phyloP scores from a whole-genome alignment of 768 basidiomycete genomes.

The Paxillus involutus region DNA sequence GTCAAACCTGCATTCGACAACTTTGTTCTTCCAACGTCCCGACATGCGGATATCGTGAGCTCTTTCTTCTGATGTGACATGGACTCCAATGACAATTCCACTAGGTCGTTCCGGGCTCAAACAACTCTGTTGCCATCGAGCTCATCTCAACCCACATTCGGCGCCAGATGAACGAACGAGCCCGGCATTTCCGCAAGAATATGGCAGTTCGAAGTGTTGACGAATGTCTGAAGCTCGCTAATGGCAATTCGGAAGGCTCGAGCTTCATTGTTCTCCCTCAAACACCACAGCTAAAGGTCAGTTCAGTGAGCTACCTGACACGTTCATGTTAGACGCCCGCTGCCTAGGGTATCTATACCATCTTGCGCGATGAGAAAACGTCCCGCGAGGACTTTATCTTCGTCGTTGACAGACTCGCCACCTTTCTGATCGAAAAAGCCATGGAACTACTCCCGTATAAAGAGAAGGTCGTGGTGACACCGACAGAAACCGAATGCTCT shows the following conservation, averaged over 20 bases:
- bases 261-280: constrained; percentile 69
- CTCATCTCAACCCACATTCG: constrained; percentile 90
- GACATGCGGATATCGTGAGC: constrained; percentile 84
- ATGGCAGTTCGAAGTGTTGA: constrained; percentile 55
- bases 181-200: constrained; percentile 68
- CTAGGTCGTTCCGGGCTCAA: constrained; percentile 95
- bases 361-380: constrained; percentile 72
- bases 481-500: constrained; percentile 49
- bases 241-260: constrained; percentile 42
- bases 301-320: constrained; percentile 4
- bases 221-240: constrained; percentile 34
- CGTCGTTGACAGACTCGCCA: constrained; percentile 85
- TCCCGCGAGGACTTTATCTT: constrained; percentile 88
- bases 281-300: constrained; percentile 78
- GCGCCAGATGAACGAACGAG: constrained; percentile 78
- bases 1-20: constrained; percentile 96
- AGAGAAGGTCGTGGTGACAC: constrained; percentile 63
- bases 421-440: constrained; percentile 81
- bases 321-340: neutral
- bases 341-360: constrained; percentile 83
- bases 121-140: constrained; percentile 90
- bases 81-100: neutral
- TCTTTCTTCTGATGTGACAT: neutral
- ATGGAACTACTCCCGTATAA: constrained; percentile 79
- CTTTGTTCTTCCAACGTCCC: constrained; percentile 86